Base-by-base conservation (phyloP, 2,329 filamentous ascomycete species). In the Colletotrichum destructivum region DNA sequence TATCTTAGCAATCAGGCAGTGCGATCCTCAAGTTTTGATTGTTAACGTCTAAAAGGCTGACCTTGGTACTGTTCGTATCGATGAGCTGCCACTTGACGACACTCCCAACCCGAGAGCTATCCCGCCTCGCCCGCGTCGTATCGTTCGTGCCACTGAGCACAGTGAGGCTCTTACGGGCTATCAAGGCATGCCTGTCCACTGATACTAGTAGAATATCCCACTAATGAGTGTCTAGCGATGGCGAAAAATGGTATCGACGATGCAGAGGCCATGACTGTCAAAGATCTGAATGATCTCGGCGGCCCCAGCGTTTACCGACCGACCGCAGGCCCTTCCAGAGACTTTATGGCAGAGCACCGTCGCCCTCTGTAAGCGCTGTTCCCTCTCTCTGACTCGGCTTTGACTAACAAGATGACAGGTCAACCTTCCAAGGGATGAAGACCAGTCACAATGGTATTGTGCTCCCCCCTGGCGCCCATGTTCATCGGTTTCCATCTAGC, bases 241-340 rank as follows among this genome's bases (percentile, higher is more conserved):
- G 75, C 77, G 2, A 51, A 68, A 2, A 77, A 76, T 0, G 66
- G 55, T 1, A 79, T 82, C 23, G 56, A 81, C 3, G 80, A 82
- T 51, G 75, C 76, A 1, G 80, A 82, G 54, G 77, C 78, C 7
- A 71, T 70, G 5, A 72, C 66, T 5, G 79, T 80, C 40, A 69
- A 72, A 9, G 75, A 73, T 31, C 64, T 79, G 47, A 75, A 78
- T 52, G 77, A 76, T 44, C 71, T 71, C 12, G 71, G 75, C 26
- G 73, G 75, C 8, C 54, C 68, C 16, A 59, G 49, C 38, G 23
- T 38, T n/a, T 23, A 64, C 35, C 51, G 69, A 18, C 51, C 26
- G 11, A 38, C 18, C 26, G 60, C 23, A 23, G 65, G 59, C 23
- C 46, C 54, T 21, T 2, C 65, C 4, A 49, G 35, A 7, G 15